Evolutionary conservation across 192 early-diverging fungal species (phyloP).

Genomic region (Linnemannia zychae): DNA sequence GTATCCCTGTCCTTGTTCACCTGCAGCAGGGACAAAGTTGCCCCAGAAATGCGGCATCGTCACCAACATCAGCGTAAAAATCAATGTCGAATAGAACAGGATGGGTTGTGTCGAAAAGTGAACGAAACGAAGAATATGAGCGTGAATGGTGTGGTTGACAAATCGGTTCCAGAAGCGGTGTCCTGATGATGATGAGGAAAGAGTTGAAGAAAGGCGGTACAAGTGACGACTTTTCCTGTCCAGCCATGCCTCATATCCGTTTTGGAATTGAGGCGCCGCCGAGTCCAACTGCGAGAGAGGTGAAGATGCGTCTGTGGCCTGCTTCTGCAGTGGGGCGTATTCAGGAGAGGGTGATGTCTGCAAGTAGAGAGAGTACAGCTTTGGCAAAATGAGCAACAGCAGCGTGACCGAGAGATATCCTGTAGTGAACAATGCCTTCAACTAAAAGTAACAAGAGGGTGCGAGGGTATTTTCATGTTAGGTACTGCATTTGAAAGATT

Average conservation of each 20-base stretch:
- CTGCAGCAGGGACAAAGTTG: conserved; percentile 47
- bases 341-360: conserved; percentile 49
- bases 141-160: conserved; percentile 54
- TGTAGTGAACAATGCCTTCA: conserved; percentile 48
- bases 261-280: conserved; percentile 23
- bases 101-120: conserved; percentile 53
- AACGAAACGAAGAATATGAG: conserved; percentile 47
- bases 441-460: background rate
- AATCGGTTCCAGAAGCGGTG: conserved; percentile 42
- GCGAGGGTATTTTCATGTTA: background rate
- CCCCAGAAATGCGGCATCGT: conserved; percentile 47
- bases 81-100: conserved; percentile 42
- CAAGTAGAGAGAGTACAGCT: conserved; percentile 52
- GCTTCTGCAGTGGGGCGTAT: background rate
- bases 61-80: conserved; percentile 52
- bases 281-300: background rate
- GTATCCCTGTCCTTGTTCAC: conserved; percentile 47
- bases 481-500: too few species aligned
- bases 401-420: conserved; percentile 41
- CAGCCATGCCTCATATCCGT: conserved; percentile 53
- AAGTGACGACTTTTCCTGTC: conserved; percentile 44
- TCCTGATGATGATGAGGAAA: conserved; percentile 20
- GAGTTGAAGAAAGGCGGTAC: conserved; percentile 46
- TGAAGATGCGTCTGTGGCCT: background rate
- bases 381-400: conserved; percentile 40